Evolutionary conservation across 176 grass and related monocot species (phyloP).

Genomic region (Leersia perrieri): DNA sequence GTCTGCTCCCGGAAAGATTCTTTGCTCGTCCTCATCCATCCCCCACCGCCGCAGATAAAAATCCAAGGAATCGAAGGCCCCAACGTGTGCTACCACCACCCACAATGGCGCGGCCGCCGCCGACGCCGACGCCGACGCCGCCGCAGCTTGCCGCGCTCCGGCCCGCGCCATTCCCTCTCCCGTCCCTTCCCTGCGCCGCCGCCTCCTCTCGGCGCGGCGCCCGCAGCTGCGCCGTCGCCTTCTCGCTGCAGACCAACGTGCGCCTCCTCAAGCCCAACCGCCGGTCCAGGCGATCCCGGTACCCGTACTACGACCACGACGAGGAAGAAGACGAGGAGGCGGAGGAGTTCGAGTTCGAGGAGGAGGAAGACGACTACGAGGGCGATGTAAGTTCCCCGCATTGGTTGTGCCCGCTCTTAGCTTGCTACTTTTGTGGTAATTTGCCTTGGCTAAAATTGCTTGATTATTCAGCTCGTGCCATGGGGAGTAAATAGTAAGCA

Average conservation of each 20-base stretch:
- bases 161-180: not conserved
- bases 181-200: not conserved
- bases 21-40: slow-evolving; percentile 40
- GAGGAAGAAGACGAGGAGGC: slow-evolving; percentile 30
- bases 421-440: not conserved
- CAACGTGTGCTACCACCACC: too few species aligned
- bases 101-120: slow-evolving; percentile 60
- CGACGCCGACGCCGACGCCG: slow-evolving; percentile 22
- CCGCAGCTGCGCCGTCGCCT: slow-evolving; percentile 27
- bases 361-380: slow-evolving; percentile 33
- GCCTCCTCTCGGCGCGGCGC: not conserved
- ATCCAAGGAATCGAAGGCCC: slow-evolving; percentile 39
- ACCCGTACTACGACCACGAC: slow-evolving; percentile 58
- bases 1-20: slow-evolving; percentile 28
- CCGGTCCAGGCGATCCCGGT: slow-evolving; percentile 46
- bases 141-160: not conserved
- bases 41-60: slow-evolving; percentile 43
- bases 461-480: not conserved
- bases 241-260: slow-evolving; percentile 53
- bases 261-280: slow-evolving; percentile 48
- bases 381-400: slow-evolving; percentile 34
- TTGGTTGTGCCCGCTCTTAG: not conserved
- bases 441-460: not conserved
- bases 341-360: slow-evolving; percentile 25
- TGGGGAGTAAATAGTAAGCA: not conserved